Percentiles rank a stretch among this genome's conserved stretches.
Conservation (phyloP, 164 flowering plant genomes). For the Vitis riparia region DNA sequence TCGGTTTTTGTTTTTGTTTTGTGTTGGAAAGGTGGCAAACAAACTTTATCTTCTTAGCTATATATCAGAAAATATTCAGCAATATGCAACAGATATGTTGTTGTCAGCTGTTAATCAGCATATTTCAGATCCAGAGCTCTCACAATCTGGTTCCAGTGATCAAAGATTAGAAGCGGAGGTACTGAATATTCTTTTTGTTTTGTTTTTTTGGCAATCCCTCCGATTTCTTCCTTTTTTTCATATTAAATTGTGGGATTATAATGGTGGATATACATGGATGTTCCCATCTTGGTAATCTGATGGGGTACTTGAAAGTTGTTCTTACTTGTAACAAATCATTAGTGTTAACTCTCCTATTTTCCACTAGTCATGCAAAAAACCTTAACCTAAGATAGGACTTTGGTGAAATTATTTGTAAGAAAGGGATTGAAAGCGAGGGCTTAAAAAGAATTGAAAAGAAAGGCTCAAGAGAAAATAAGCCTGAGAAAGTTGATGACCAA, state of each 20-base stretch:
- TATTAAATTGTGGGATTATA: not conserved
- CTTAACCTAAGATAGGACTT: no score
- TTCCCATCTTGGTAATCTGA: not conserved
- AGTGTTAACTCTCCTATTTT: no score
- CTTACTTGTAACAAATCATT: no score
- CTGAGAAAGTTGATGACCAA: no score
- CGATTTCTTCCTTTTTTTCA: conserved; percentile 1
- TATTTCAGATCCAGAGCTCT: conserved; percentile 37
- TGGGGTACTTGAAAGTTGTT: not conserved
- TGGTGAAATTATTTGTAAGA: no score
- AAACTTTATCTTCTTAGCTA: conserved; percentile 73
- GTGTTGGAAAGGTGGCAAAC: conserved; percentile 74
- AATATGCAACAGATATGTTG: conserved; percentile 75
- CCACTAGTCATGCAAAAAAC: no score
- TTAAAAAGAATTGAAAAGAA: no score
- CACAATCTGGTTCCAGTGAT: conserved; percentile 34
- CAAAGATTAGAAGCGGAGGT: conserved; percentile 63
- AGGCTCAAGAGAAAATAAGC: no score
- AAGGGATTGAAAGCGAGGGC: no score
- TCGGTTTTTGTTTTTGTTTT: not conserved
- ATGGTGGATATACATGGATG: not conserved
- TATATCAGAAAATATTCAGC: conserved; percentile 66
- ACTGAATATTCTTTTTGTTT: conserved; percentile 1
- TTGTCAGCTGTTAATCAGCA: conserved; percentile 66
- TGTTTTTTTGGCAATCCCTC: not conserved